Conservation (phyloP, 2,329 filamentous ascomycete species). For the Claviceps quebecensis region DNA sequence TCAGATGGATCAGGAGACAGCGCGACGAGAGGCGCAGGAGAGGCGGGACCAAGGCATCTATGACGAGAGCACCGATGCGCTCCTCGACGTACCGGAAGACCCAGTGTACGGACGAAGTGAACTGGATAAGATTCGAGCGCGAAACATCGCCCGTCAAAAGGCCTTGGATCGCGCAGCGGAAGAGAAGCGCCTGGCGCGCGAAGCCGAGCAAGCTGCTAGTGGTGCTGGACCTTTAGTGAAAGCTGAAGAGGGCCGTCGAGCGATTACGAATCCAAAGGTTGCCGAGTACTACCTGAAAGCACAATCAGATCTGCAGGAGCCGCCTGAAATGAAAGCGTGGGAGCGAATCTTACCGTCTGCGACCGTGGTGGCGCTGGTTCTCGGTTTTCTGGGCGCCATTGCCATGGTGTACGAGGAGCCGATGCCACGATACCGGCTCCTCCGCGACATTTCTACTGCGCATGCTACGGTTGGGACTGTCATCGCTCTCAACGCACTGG, state of each 20-base stretch:
- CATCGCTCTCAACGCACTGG: constrained; percentile 42
- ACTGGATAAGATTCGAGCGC: constrained; percentile 42
- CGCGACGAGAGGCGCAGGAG: constrained; percentile 12
- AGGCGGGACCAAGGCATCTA: constrained; percentile 12
- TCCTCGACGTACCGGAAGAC: constrained; percentile 19
- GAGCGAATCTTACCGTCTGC: constrained; percentile 42
- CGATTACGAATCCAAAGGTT: constrained; percentile 24
- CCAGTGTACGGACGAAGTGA: constrained; percentile 44
- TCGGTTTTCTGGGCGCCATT: constrained; percentile 29
- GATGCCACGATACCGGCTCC: constrained; percentile 35
- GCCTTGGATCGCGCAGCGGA: constrained; percentile 31
- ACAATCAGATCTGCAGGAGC: constrained; percentile 34
- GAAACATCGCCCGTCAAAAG: constrained; percentile 35
- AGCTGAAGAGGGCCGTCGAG: constrained; percentile 20
- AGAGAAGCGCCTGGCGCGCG: constrained; percentile 25
- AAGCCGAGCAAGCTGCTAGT: constrained; percentile 24
- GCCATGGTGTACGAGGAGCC: constrained; percentile 40
- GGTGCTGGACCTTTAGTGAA: constrained; percentile 28
- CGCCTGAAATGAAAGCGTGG: constrained; percentile 35
- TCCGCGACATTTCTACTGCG: constrained; percentile 46
- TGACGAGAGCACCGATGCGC: constrained; percentile 8
- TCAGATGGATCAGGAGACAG: constrained; percentile 29
- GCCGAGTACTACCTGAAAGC: constrained; percentile 29
- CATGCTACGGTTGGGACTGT: constrained; percentile 50
- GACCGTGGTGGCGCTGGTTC: constrained; percentile 30